Base-by-base conservation (phyloP, 306 rosid genomes). In the Heteromeles arbutifolia region DNA sequence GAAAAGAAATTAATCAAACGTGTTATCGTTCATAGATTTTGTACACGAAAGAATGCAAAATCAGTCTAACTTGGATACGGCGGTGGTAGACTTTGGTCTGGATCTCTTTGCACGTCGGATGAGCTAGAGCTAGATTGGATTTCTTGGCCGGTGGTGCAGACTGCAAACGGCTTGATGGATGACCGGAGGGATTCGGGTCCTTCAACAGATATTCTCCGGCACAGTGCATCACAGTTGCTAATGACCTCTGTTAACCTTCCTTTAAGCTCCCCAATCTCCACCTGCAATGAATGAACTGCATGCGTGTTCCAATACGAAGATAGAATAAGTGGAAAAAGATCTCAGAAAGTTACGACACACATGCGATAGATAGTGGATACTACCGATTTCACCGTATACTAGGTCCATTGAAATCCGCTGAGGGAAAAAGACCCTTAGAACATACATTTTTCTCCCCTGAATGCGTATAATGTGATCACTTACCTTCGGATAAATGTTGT, bases 191-290 rank as follows among this genome's bases (percentile, higher is more conserved):
- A 85, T 75, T 95, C 96, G 4, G 90, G 91, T 64, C 91, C 96
- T 74, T 89, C 97, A 54, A 80, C 72, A 28, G 71, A 82, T 65
- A 95, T 90, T 86, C 97, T 90, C 75, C 78, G 84, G 91, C 97
- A 90, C 76, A 95, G 48, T 63, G 97, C 96, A 78, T 92, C 91
- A 9, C 97, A 92, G 74, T 95, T 90, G 41, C 96, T 90, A 54
- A 95, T 85, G 65, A 92, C 99, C 85, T 92, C 99, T 2, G 92
- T 95, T 80, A 95, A 79, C 82, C 97, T 90, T 82, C 99, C 96
- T 84, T 95, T 92, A 39, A 95, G 96, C 82, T 88, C 97, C 74
- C 97, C 99, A 78, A 89, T 88, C 73, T 92, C 97, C 56, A 92
- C 97, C 84, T 95, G 92, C 82, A 92, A 85, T n/a, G 85, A 77